Conservation (phyloP, 225 moss, liverwort and hornwort genomes). For the Neckera pumila region DNA sequence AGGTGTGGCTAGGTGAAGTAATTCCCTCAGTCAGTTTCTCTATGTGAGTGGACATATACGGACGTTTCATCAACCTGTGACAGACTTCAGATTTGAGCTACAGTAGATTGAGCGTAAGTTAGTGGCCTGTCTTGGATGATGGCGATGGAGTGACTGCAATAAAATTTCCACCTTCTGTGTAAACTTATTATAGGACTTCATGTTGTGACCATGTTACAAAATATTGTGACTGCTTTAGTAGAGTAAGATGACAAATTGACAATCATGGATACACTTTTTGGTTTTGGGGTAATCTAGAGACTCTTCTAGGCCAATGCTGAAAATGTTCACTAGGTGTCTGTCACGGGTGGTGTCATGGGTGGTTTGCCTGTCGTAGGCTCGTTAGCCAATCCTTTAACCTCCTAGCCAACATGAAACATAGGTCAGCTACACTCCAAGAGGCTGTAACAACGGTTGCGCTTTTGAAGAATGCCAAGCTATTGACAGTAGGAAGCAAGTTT, state of each 20-base stretch:
- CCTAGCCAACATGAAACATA: not conserved
- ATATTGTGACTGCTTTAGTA: too few species aligned
- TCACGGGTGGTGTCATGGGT: too few species aligned
- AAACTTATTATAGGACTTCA: too few species aligned
- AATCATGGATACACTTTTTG: not conserved
- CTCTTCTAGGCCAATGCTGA: not conserved
- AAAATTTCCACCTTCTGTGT: not conserved
- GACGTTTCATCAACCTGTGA: not conserved
- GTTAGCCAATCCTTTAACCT: not conserved
- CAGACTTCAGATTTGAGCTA: not conserved
- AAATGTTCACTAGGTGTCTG: rapidly evolving
- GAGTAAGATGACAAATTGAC: not conserved
- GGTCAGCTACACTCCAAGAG: not conserved
- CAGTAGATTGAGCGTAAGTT: too few species aligned
- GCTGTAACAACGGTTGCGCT: not conserved
- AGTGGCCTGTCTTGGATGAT: too few species aligned
- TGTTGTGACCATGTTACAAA: not conserved
- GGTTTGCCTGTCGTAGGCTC: too few species aligned
- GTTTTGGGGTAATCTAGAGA: too few species aligned
- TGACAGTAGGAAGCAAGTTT: too few species aligned
- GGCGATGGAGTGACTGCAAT: not conserved
- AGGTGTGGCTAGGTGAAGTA: not conserved
- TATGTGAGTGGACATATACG: not conserved
- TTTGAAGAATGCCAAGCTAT: not conserved
- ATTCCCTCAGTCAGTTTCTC: not conserved